Evolutionary conservation across 257 asterid genomes (phyloP).

Genomic region (Petunia secreta): DNA sequence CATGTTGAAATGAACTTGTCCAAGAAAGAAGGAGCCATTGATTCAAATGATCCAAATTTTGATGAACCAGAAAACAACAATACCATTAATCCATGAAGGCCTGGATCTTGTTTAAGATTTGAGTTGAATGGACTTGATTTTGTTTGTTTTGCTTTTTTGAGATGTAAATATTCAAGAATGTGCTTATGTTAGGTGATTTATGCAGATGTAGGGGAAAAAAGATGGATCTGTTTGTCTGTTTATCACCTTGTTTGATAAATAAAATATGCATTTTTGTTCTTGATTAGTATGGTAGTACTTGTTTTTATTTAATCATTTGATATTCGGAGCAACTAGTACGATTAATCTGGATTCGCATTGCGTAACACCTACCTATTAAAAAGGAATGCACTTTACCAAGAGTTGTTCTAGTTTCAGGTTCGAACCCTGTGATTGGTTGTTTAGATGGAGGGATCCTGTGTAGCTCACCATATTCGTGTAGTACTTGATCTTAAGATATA

Average conservation of each 20-base stretch:
- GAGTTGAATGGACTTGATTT: not conserved
- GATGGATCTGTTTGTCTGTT: not conserved
- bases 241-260: not conserved
- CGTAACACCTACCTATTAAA: no score
- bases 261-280: not conserved
- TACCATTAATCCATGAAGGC: not conserved
- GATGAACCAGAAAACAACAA: conserved; percentile 49
- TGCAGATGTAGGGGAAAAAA: not conserved
- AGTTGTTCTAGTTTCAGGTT: no score
- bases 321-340: no score
- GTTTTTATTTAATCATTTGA: not conserved
- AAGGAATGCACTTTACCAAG: no score
- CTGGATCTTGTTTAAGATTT: not conserved
- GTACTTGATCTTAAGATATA: no score
- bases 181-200: conserved; percentile 20
- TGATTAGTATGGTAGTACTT: no score
- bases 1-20: conserved; percentile 49
- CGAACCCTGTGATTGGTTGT: no score
- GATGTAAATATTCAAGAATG: conserved; percentile 22
- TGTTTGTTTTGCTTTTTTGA: not conserved
- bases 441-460: no score
- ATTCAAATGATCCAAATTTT: conserved; percentile 60
- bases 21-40: conserved; percentile 43
- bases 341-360: no score
- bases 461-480: no score